Evolutionary conservation across 345 rosid genomes (phyloP).

Genomic region (Euphorbia tirucalli): DNA sequence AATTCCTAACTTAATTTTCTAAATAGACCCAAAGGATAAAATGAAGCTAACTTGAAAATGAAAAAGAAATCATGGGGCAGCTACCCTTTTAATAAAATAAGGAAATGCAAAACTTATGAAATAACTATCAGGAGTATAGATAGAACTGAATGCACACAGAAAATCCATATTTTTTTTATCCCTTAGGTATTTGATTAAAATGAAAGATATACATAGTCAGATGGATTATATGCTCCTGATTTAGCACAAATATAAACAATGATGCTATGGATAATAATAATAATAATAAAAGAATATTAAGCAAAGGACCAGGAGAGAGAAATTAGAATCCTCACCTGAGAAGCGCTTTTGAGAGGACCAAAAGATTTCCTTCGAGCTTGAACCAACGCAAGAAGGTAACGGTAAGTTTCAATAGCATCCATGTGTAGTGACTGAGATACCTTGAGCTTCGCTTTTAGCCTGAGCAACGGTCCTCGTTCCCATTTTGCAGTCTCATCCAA

Average conservation of each 20-base stretch:
- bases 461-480: conserved; percentile 84
- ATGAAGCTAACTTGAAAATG: not conserved
- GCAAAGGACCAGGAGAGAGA: not conserved
- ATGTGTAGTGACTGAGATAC: conserved; percentile 60
- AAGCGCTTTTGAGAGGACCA: conserved; percentile 53
- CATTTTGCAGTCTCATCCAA: conserved; percentile 88
- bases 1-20: not conserved
- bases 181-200: too few relatives aligned
- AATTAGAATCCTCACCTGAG: conserved; percentile 44
- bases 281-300: not conserved
- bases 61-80: not conserved
- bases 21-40: not conserved
- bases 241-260: not conserved
- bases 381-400: conserved; percentile 84
- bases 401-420: conserved; percentile 82
- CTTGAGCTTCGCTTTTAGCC: conserved; percentile 79
- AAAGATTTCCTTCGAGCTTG: conserved; percentile 87
- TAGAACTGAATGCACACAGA: not conserved
- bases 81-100: not conserved
- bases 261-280: not conserved
- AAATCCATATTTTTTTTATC: not conserved
- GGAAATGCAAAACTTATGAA: not conserved
- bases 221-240: not conserved
- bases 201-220: not conserved
- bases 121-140: not conserved